Base-by-base conservation (phyloP, 495 filamentous ascomycete genomes). In the Trichoderma orchidacearum region DNA sequence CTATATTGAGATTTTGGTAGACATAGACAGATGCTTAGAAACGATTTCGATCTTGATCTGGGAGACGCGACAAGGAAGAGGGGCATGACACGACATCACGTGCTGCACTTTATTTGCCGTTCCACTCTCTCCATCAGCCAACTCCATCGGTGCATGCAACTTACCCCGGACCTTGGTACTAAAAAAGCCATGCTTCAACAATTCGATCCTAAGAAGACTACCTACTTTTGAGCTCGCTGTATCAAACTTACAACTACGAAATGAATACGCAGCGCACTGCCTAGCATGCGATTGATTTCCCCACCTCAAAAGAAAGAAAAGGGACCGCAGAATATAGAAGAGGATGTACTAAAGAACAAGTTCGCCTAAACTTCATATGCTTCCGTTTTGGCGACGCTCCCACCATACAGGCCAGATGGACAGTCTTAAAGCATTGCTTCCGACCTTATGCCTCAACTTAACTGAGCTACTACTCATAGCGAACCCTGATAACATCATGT, bases 401-500 rank as follows among this genome's bases (percentile, higher is more conserved):
- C n/a, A n/a, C n/a, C n/a, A n/a, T n/a, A n/a, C n/a, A n/a, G n/a
- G n/a, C n/a, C n/a, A n/a, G n/a, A n/a, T n/a, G n/a, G n/a, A n/a
- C n/a, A n/a, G n/a, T n/a, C n/a, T n/a, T n/a, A n/a, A n/a, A n/a
- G n/a, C n/a, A n/a, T n/a, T n/a, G n/a, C n/a, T n/a, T n/a, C n/a
- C n/a, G n/a, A n/a, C n/a, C 18, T 53, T 2, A 31, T 25, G 4
- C 51, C 3, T 1, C 11, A 27, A 12, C 3, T 53, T 30, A 2
- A 1, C 12, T 9, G 15, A n/a, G n/a, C 55, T 55, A 29, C 8
- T 48, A 32, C 6, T 51, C 30, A 23, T 38, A 58, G 5, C 51
- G 27, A 3, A 58, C 56, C 5, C 23, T 58, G 23, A 58, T 38
- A 1, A 54, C 30, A n/a, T 58, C 41, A 51, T 58, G 56, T 30